Evolutionary conservation across 495 filamentous ascomycete species (phyloP).

Genomic region (Penicillium diatomitis): DNA sequence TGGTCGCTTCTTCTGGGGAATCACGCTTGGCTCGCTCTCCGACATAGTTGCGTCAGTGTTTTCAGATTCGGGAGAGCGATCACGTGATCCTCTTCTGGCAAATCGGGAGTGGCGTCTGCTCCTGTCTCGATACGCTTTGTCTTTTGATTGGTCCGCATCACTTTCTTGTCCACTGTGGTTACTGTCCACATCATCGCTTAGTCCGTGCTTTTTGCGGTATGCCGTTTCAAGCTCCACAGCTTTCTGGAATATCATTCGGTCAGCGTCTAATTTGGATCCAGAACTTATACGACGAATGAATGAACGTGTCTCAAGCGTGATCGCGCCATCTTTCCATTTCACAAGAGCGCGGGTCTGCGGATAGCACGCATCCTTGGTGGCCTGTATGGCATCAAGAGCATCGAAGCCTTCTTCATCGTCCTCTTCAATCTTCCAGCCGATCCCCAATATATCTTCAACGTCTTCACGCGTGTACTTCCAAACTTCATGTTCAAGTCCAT

Average conservation of each 20-base stretch:
- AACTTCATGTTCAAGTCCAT: neutral
- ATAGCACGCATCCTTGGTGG: conserved; percentile 7
- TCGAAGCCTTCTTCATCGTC: neutral
- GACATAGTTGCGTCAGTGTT: too few species aligned
- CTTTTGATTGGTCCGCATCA: too few species aligned
- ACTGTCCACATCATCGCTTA: neutral
- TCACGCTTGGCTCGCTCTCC: too few species aligned
- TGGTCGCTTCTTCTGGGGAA: too few species aligned
- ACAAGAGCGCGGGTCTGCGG: conserved; percentile 14
- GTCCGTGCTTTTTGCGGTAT: conserved; percentile 1
- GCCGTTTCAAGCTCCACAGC: conserved; percentile 9
- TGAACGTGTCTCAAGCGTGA: conserved; percentile 10
- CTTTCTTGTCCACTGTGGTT: conserved; percentile 2
- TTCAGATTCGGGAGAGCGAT: too few species aligned
- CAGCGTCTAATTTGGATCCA: conserved; percentile 6
- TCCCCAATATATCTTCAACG: neutral
- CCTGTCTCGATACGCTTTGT: too few species aligned
- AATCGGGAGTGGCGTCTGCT: too few species aligned
- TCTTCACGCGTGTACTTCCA: neutral
- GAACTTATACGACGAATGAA: conserved; percentile 14
- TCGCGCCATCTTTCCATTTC: conserved; percentile 14
- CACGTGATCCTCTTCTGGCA: too few species aligned
- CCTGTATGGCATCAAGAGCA: neutral
- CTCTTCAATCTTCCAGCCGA: neutral
- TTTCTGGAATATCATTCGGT: conserved; percentile 16